Evolutionary conservation across 306 rosid genomes (phyloP).

Genomic region (Acacia crassicarpa): DNA sequence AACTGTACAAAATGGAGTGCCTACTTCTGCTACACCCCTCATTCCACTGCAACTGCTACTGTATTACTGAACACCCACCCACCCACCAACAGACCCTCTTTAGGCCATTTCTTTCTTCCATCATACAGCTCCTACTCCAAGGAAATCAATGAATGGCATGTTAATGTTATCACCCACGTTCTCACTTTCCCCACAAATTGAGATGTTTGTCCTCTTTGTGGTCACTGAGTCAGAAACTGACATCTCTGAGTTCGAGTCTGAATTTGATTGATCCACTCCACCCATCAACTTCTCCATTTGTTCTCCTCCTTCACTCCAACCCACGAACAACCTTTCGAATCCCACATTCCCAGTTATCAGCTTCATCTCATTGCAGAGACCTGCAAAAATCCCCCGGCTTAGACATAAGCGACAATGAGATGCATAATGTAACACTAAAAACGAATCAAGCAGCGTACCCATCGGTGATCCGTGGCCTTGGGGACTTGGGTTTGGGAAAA

Average conservation of each 20-base stretch:
- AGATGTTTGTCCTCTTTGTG: conserved; percentile 47
- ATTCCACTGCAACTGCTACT: conserved; percentile 13
- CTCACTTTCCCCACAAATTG: conserved; percentile 46
- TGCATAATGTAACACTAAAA: neutral
- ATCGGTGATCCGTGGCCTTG: conserved; percentile 32
- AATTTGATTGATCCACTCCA: conserved; percentile 51
- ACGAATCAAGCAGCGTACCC: conserved; percentile 32
- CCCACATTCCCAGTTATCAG: conserved; percentile 19
- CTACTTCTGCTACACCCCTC: conserved; percentile 28
- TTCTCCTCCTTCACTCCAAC: conserved; percentile 20
- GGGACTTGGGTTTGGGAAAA: conserved; percentile 18
- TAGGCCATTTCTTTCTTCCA: neutral
- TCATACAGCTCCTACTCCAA: conserved; percentile 76
- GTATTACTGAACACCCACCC: neutral
- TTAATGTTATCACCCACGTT: conserved; percentile 31
- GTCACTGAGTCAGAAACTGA: conserved; percentile 73
- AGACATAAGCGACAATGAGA: neutral
- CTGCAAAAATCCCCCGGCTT: conserved; percentile 36
- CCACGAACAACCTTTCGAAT: conserved; percentile 32
- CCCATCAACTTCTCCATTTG: conserved; percentile 19
- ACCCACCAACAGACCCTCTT: neutral
- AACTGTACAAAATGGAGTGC: conserved; percentile 55
- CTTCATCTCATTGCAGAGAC: conserved; percentile 21
- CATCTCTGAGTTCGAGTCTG: conserved; percentile 75
- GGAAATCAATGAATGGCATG: conserved; percentile 81